Evolutionary conservation across 1,284 basidiomycete genomes (phyloP).

Genomic region (Puccinia polysora): DNA sequence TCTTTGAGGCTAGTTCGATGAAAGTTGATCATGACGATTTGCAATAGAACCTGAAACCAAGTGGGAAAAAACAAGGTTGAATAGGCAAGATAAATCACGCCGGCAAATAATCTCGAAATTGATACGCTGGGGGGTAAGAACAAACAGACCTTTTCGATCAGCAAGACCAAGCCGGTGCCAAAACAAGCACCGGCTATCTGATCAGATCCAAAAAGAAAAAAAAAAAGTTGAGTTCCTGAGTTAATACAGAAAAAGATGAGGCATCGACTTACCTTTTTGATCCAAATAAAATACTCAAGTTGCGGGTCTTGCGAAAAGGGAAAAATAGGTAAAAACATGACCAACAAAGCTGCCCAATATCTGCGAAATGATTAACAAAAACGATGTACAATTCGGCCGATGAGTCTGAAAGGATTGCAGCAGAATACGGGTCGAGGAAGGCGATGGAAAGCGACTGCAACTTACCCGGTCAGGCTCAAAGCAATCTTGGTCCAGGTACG

Average conservation of each 20-base stretch:
- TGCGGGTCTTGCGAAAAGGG: conserved; percentile 3
- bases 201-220: neutral
- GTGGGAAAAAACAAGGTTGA: no score
- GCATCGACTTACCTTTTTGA: conserved; percentile 15
- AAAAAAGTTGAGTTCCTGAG: neutral
- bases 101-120: no score
- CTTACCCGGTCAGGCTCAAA: conserved; percentile 32
- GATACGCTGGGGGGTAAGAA: no score
- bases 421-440: no score
- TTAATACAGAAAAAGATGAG: neutral
- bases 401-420: no score
- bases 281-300: conserved; percentile 18
- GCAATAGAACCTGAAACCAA: conserved; percentile 39
- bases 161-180: conserved; percentile 61
- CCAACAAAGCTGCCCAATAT: conserved; percentile 16
- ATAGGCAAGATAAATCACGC: no score
- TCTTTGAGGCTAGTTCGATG: conserved; percentile 35
- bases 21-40: conserved; percentile 41
- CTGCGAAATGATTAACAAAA: no score
- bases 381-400: no score
- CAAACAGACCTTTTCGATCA: conserved; percentile 66
- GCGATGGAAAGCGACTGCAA: no score
- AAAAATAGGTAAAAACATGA: conserved; percentile 36
- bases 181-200: conserved; percentile 58
- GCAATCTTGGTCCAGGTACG: conserved; percentile 31